Evolutionary conservation across 768 basidiomycete species (phyloP).

Genomic region (Mycena galopus): DNA sequence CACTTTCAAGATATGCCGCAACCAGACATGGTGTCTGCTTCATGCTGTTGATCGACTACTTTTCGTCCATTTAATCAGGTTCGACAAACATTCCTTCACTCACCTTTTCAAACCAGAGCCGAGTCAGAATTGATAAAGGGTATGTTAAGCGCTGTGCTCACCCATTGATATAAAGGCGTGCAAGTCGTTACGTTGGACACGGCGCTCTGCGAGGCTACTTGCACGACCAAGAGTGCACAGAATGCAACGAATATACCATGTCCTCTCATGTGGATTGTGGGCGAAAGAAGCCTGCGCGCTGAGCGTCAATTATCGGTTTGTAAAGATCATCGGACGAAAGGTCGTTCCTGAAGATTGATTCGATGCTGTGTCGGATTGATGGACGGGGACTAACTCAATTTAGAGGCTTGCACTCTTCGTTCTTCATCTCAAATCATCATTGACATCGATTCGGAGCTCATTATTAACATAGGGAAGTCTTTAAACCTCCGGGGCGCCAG

Average conservation of each 20-base stretch:
- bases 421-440: background rate
- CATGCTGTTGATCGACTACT: constrained; percentile 53
- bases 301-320: constrained; percentile 19
- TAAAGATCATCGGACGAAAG: background rate
- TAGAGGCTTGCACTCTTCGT: background rate
- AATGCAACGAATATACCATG: constrained; percentile 11
- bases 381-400: background rate
- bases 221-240: constrained; percentile 16
- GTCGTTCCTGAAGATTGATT: constrained; percentile 25
- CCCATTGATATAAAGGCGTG: constrained; percentile 53
- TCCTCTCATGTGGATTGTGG: constrained; percentile 31
- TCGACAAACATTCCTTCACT: background rate
- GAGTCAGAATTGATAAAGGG: background rate
- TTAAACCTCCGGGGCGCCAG: constrained; percentile 39
- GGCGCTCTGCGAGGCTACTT: constrained; percentile 45
- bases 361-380: constrained; percentile 19
- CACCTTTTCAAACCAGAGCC: background rate
- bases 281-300: constrained; percentile 14
- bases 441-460: background rate
- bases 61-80: background rate
- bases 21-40: constrained; percentile 65
- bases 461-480: background rate
- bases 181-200: constrained; percentile 55
- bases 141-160: constrained; percentile 19
- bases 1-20: constrained; percentile 60